These are phyloP conservation scores for Sesbania bispinosa DNA, from an alignment of 306 rosid species.

Conservation along the genomic window DNA sequence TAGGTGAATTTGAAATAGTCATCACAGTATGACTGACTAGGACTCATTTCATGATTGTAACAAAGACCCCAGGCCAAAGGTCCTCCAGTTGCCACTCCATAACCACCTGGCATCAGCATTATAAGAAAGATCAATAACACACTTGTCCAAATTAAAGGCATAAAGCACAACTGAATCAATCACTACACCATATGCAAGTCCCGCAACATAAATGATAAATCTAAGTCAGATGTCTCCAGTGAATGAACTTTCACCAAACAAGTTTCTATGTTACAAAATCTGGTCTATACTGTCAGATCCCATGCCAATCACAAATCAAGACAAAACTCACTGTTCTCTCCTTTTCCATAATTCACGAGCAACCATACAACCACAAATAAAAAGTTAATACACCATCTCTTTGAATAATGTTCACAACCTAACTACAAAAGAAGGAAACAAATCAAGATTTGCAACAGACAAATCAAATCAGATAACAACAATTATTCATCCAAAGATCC, in stretches of 20 bases:
- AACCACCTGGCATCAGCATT: conserved; percentile 71
- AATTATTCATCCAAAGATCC: conserved; percentile 7
- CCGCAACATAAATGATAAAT: not conserved
- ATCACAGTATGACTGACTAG: conserved; percentile 82
- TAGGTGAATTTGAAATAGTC: conserved; percentile 74
- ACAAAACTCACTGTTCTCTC: not conserved
- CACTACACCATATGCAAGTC: not conserved
- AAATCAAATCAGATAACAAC: conserved; percentile 12
- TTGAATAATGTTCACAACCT: not conserved
- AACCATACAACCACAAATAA: not conserved
- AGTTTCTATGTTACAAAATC: not conserved
- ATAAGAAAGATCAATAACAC: conserved; percentile 1
- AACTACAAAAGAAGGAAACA: not conserved
- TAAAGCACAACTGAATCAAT: not conserved
- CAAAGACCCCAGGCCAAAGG: conserved; percentile 96
- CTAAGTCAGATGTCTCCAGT: not conserved
- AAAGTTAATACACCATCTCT: not conserved
- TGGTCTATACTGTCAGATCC: not conserved
- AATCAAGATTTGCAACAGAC: not conserved
- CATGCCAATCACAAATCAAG: not conserved
- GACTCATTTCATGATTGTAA: conserved; percentile 94
- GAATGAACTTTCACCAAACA: conserved; percentile 5
- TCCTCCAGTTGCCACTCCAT: conserved; percentile 98
- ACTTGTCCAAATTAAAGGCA: not conserved
- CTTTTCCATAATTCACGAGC: not conserved